Base-by-base conservation (phyloP, 2,329 filamentous ascomycete genomes). In the Pseudogymnoascus sp. region DNA sequence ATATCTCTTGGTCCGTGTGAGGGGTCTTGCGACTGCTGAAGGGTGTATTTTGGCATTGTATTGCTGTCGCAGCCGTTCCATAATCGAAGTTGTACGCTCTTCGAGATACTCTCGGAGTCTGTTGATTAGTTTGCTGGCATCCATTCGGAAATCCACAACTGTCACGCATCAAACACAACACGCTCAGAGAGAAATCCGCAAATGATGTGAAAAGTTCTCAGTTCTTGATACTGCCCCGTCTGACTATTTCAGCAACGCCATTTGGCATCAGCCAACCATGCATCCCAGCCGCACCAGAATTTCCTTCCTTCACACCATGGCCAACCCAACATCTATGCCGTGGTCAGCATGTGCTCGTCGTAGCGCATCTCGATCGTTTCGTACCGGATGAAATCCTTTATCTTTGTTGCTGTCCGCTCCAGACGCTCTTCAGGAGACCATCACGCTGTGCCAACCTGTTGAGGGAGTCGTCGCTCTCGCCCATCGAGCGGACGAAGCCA, bases 401-500 rank as follows among this genome's bases (percentile, higher is more conserved):
- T 69, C 71, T 59, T 64, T 72, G 71, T 60, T 60, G 67, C 68
- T 68, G 71, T 66, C 70, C 89, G 81, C 85, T 90, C 94, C 94
- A 99, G 77, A 99, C 94, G 77, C 80, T 89, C 90, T 97, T 97
- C 78, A 99, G 78, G 79, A 96, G 89, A 70, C 94, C 94, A 77
- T 99, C 95, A 71, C 90, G 87, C 86, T 99, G 94, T 71, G 92
- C 84, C 74, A 99, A 84, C 75, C 94, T 84, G 89, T 99, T 99
- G 75, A 99, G 79, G 73, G 89, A 85, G 81, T 99, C 94, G 78
- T 99, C 94, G 78, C 87, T 88, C 90, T 99, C 95, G 76, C 94
- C 94, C 86, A 96, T 94, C 72, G 92, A 90, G 72, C 94, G 89
- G 74, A 99, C 90, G 83, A 97, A 99, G 68, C 94, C 94, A 82